Base-by-base conservation (phyloP, 2,329 filamentous ascomycete species). In the Tolypocladium inflatum region DNA sequence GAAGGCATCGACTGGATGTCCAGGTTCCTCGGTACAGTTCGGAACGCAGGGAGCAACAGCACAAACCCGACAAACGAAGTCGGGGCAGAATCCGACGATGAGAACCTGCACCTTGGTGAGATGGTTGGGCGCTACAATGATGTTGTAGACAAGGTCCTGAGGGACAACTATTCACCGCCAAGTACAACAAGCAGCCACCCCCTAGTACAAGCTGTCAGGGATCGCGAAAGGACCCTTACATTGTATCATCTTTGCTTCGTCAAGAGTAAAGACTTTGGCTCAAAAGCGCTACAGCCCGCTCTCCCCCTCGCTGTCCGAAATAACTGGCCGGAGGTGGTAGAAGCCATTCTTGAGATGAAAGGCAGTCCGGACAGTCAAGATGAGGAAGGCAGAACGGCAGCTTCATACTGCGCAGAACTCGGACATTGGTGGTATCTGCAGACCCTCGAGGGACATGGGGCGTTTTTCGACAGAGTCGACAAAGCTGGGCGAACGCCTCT, bases 281-380 rank as follows among this genome's bases (percentile, higher is more conserved):
- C 55, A 6, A n/a, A 50, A 2, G 2, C 19, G 1, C 53, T 63
- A 4, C 48, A 55, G 43, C 30, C 52, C 23, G 59, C 58, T 13
- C 54, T 64, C 19, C 56, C 59, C 1, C 57, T 62, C n/a, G 59
- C 59, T 10, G 55, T 60, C 3, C 55, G 61, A 11, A 61, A 63
- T 54, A 50, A 52, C 19, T 63, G 61, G 63, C 38, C 13, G 1
- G 59, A 63, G 54, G 51, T 63, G 2, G 37, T 59, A 9, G 51
- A 53, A 13, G 56, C 41, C 0, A 52, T 62, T n/a, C 41, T 63
- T 17, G 55, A 63, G 48, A 38, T 64, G 53, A 52, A 48, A 11
- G 60, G 57, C 43, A 55, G 60, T 17, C 26, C 43, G 1, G 45
- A 58, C 35, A 59, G 57, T 35, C 51, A 57, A 51, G 60, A 62